These are phyloP conservation scores for Chytriomyces hyalinus DNA, from an alignment of 192 early-diverging fungal species.

Conservation along the genomic window DNA sequence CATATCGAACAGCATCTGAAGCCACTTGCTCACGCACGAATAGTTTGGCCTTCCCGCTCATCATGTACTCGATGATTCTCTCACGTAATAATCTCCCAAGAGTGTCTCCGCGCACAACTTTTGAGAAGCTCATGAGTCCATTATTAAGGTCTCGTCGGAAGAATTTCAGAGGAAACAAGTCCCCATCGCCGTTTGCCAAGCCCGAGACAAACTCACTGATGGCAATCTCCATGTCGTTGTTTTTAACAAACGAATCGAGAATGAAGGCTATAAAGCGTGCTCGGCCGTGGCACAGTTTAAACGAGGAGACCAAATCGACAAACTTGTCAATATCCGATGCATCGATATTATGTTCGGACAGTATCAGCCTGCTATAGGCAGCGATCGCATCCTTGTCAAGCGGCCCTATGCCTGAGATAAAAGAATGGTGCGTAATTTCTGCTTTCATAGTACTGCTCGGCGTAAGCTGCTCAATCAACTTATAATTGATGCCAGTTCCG, in stretches of 20 bases:
- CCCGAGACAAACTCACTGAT: slow-evolving; percentile 29
- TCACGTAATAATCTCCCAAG: slow-evolving; percentile 29
- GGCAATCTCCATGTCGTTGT: slow-evolving; percentile 34
- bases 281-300: slow-evolving; percentile 44
- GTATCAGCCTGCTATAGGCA: slow-evolving; percentile 27
- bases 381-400: slow-evolving; percentile 16
- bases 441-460: slow-evolving; percentile 17
- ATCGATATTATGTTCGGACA: slow-evolving; percentile 33
- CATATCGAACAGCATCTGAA: slow-evolving; percentile 34
- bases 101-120: slow-evolving; percentile 33
- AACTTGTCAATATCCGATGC: slow-evolving; percentile 20
- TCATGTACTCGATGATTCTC: slow-evolving; percentile 32
- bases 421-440: neutral
- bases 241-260: slow-evolving; percentile 36
- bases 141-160: slow-evolving; percentile 40
- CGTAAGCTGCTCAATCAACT: slow-evolving; percentile 28
- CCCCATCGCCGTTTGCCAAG: slow-evolving; percentile 20
- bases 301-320: slow-evolving; percentile 26
- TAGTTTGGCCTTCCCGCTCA: slow-evolving; percentile 28
- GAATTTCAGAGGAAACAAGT: slow-evolving; percentile 41
- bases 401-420: slow-evolving; percentile 28
- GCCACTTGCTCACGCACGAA: slow-evolving; percentile 15
- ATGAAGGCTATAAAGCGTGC: slow-evolving; percentile 44
- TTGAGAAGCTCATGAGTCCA: slow-evolving; percentile 7
- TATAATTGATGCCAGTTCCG: slow-evolving; percentile 44